A percentile compares a stretch with the other conserved stretches of the same genome.
phyloP scores from a whole-genome alignment of 345 rosid genomes.

The Euphorbia lathyris region DNA sequence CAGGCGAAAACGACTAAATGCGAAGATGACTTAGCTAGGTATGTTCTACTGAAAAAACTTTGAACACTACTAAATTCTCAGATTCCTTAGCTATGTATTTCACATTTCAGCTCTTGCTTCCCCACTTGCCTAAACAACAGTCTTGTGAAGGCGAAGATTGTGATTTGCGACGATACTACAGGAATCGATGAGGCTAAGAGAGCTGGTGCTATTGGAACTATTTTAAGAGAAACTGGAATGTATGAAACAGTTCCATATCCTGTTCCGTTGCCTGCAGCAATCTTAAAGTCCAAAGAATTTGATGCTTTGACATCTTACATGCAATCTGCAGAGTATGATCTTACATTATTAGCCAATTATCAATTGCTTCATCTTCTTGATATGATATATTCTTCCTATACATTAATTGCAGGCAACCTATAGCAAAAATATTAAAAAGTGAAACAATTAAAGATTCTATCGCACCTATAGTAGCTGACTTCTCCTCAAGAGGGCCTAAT shows the following conservation, averaged over 20 bases:
- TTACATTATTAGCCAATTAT: background rate
- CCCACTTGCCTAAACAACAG: background rate
- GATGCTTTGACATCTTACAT: constrained; percentile 28
- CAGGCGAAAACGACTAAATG: background rate
- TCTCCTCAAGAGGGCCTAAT: constrained; percentile 50
- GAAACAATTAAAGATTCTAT: constrained; percentile 21
- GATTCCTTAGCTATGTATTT: no score
- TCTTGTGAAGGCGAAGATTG: constrained; percentile 5
- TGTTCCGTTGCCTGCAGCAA: constrained; percentile 26
- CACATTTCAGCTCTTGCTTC: background rate
- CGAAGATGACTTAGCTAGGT: background rate
- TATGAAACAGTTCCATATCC: constrained; percentile 10
- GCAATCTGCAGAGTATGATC: constrained; percentile 28
- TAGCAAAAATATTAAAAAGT: constrained; percentile 31
- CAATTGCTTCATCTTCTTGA: background rate
- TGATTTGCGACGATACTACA: background rate
- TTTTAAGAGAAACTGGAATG: background rate
- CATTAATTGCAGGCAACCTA: constrained; percentile 17
- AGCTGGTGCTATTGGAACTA: constrained; percentile 25
- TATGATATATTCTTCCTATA: background rate
- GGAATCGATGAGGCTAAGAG: background rate
- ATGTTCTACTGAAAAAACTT: background rate
- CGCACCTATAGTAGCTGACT: constrained; percentile 34
- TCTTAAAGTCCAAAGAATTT: constrained; percentile 2
- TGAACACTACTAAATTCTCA: no score